Evolutionary conservation across 2,329 filamentous ascomycete genomes (phyloP), one percentile per base, ranked within the genome.

Genomic region (Fusarium sp.): DNA sequence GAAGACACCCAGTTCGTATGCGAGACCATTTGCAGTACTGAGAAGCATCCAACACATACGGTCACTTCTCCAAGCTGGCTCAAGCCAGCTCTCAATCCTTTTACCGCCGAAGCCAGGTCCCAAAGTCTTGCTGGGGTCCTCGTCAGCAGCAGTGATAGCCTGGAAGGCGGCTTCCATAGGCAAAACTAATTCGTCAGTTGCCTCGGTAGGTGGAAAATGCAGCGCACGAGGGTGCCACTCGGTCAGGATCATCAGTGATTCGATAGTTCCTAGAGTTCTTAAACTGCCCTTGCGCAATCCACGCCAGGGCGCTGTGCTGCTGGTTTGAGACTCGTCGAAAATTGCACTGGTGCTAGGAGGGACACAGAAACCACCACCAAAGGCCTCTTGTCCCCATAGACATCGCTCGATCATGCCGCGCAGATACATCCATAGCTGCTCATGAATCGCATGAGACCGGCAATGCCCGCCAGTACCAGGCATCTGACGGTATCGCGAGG

Each of bases 21-120:
- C 93, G 39, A 98, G 84, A 2, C 94, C 92, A 83, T 95, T 92
- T 16, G 93, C 94, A 39, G 94, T 97, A 76, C 93, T 97, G 30
- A 98, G 86, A 16, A 98, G 84, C 93, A 98, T 98, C 95, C 95
- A 98, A 77, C 93, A 97, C 93, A 98, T 97, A 57, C 94, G 91
- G 76, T 98, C 95, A 69, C 91, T 93, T 73, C 95, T 88, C 93
- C 95, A 98, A 11, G 93, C 95, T 4, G 96, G 96, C 79, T 99
- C 96, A 6, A 98, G 88, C 93, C 96, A 98, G 78, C 93, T 95
- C 77, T 97, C 94, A 69, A 98, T 96, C 28, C 94, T 86, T 78
- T 92, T 91, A 12, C 93, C 93, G 45, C 93, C 93, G 21, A 93
- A 87, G n/a, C 89, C 88, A 30, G 86, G 86, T 6, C 79, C 79